These are phyloP conservation scores for Ramularia endophylla DNA, from an alignment of 2,329 filamentous ascomycete genomes.

Conservation along the genomic window DNA sequence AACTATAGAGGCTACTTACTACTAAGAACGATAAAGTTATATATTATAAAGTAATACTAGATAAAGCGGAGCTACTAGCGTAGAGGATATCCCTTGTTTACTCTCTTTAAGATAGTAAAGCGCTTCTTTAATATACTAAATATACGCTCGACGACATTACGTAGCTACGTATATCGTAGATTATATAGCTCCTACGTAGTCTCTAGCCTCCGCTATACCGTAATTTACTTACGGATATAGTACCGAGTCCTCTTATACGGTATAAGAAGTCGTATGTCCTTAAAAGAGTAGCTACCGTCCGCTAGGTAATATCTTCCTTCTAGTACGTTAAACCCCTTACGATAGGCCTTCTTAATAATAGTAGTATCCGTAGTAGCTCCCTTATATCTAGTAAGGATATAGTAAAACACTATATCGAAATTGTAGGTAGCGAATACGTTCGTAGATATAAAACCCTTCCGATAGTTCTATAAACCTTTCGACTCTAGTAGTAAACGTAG, in stretches of 20 bases:
- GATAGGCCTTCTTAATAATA: slow-evolving; percentile 1
- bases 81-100: neutral
- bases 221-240: slow-evolving; percentile 1
- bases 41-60: neutral
- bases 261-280: neutral
- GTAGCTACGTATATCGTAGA: slow-evolving; percentile 2
- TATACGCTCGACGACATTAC: slow-evolving; percentile 1
- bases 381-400: slow-evolving; percentile 1
- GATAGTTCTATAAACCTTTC: neutral
- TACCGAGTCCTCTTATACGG: slow-evolving; percentile 2
- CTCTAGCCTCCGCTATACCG: slow-evolving; percentile 1
- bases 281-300: slow-evolving; percentile 1
- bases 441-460: slow-evolving; percentile 1
- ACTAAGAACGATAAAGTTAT: neutral
- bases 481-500: neutral
- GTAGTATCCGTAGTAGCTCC: neutral
- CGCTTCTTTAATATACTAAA: slow-evolving; percentile 5
- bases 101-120: slow-evolving; percentile 1
- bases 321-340: neutral
- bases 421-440: slow-evolving; percentile 3
- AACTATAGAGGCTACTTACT: neutral
- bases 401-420: neutral
- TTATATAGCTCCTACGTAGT: slow-evolving; percentile 7
- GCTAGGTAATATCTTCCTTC: neutral
- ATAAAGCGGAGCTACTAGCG: neutral